phyloP scores from a whole-genome alignment of 768 basidiomycete species.

The Dentipellis sp. region DNA sequence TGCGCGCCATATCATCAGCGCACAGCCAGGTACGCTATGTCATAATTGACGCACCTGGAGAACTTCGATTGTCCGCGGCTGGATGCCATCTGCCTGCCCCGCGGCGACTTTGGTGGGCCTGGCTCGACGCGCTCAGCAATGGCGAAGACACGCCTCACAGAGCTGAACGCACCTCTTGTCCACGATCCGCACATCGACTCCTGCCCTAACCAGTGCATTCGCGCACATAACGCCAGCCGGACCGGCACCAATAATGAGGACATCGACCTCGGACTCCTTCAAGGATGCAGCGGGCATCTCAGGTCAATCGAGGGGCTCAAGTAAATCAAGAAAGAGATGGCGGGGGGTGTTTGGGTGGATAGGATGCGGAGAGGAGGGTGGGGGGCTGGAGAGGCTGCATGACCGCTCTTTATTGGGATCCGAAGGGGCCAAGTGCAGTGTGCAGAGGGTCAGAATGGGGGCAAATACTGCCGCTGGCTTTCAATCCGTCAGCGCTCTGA shows the following conservation, averaged over 20 bases:
- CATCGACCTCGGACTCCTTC: constrained; percentile 40
- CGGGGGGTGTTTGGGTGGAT: background rate
- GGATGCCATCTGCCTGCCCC: constrained; percentile 49
- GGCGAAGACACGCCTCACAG: background rate
- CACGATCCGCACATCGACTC: constrained; percentile 49
- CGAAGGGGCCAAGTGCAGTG: background rate
- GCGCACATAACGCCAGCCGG: constrained; percentile 61
- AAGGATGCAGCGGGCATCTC: background rate
- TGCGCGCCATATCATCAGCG: constrained; percentile 16
- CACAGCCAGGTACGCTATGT: background rate
- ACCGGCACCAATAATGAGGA: constrained; percentile 55
- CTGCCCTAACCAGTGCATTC: constrained; percentile 48
- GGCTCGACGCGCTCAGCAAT: background rate
- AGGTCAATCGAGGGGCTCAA: background rate
- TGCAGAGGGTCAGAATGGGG: background rate
- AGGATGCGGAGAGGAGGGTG: background rate
- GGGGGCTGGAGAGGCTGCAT: background rate
- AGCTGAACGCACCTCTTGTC: constrained; percentile 37
- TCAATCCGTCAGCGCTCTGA: background rate
- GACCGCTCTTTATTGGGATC: background rate
- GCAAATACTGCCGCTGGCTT: background rate
- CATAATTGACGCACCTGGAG: constrained; percentile 26
- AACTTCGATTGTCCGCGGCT: constrained; percentile 45
- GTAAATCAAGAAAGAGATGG: background rate
- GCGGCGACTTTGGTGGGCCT: constrained; percentile 31